Evolutionary conservation across 805 yeast species (phyloP).

Genomic region (Helenozyma baotianmanensis): DNA sequence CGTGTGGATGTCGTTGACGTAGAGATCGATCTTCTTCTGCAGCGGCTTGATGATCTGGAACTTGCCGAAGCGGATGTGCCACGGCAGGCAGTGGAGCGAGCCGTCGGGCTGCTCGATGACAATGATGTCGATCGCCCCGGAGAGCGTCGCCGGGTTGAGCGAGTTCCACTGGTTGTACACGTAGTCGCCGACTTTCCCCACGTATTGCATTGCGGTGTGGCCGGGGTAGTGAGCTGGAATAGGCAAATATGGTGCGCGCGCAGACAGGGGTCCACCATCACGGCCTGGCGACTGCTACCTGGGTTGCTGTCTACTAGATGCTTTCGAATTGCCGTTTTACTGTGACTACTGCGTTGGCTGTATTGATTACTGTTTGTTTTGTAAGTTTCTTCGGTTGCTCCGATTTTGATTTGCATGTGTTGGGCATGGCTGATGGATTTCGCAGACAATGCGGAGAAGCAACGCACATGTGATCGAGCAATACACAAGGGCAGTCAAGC

Average conservation of each 20-base stretch:
- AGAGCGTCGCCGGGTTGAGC: constrained; percentile 89
- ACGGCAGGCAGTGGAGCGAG: constrained; percentile 83
- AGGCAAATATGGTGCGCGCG: constrained; percentile 2
- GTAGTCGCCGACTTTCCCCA: constrained; percentile 90
- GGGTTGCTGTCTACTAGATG: no score
- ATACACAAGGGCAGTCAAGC: no score
- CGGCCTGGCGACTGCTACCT: constrained; percentile 2
- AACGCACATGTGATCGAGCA: no score
- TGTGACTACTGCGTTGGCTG: no score
- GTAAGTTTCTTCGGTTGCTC: no score
- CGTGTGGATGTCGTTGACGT: constrained; percentile 76
- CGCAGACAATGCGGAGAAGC: no score
- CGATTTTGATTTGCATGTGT: no score
- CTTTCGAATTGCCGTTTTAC: no score
- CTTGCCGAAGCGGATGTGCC: constrained; percentile 94
- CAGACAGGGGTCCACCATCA: constrained; percentile 1
- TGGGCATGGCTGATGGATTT: no score
- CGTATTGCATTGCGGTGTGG: constrained; percentile 77
- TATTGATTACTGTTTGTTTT: no score
- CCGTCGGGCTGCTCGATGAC: constrained; percentile 88
- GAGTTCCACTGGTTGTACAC: constrained; percentile 97
- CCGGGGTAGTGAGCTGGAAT: background rate
- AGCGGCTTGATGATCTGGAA: constrained; percentile 89
- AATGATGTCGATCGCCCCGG: constrained; percentile 96
- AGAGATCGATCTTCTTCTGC: constrained; percentile 87